phyloP scores from a whole-genome alignment of 768 basidiomycete genomes.

The Russula sp. region DNA sequence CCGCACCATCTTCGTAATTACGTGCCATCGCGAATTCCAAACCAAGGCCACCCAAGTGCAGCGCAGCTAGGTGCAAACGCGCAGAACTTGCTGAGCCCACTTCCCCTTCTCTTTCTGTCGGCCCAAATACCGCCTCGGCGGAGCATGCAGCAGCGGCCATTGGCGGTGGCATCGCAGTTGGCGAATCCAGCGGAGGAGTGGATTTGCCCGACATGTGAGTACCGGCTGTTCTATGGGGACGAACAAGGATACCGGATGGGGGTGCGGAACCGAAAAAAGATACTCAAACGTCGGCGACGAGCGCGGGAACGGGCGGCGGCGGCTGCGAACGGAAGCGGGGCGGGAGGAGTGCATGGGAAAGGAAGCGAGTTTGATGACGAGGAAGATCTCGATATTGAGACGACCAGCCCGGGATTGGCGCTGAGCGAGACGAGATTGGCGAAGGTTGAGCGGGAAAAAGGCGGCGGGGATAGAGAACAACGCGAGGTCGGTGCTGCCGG shows the following conservation, averaged over 20 bases:
- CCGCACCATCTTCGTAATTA: slow-evolving; percentile 95
- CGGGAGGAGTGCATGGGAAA: slow-evolving; percentile 30
- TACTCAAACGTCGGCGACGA: slow-evolving; percentile 58
- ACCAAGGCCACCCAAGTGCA: slow-evolving; percentile 31
- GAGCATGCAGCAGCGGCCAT: slow-evolving; percentile 24
- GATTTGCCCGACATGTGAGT: slow-evolving; percentile 94
- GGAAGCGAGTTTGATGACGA: slow-evolving; percentile 23
- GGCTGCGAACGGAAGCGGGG: slow-evolving; percentile 44
- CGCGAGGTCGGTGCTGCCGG: neutral
- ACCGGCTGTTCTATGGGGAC: slow-evolving; percentile 85
- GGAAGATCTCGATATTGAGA: slow-evolving; percentile 18
- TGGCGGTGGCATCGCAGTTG: slow-evolving; percentile 31
- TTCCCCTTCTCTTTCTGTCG: slow-evolving; percentile 57
- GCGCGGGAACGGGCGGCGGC: slow-evolving; percentile 62
- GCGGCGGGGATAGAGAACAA: slow-evolving; percentile 10
- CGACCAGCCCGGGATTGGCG: slow-evolving; percentile 14
- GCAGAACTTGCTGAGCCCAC: slow-evolving; percentile 49
- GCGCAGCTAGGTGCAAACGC: slow-evolving; percentile 36
- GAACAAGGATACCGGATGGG: slow-evolving; percentile 57
- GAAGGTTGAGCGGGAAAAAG: slow-evolving; percentile 15
- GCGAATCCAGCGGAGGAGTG: slow-evolving; percentile 75
- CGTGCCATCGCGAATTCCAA: slow-evolving; percentile 73
- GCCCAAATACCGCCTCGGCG: slow-evolving; percentile 55
- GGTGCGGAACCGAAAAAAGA: slow-evolving; percentile 68
- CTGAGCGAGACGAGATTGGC: slow-evolving; percentile 14